A percentile compares a stretch with the other conserved stretches of the same genome.
Conservation (phyloP, 164 flowering plant species). For the Chimonanthus praecox region DNA sequence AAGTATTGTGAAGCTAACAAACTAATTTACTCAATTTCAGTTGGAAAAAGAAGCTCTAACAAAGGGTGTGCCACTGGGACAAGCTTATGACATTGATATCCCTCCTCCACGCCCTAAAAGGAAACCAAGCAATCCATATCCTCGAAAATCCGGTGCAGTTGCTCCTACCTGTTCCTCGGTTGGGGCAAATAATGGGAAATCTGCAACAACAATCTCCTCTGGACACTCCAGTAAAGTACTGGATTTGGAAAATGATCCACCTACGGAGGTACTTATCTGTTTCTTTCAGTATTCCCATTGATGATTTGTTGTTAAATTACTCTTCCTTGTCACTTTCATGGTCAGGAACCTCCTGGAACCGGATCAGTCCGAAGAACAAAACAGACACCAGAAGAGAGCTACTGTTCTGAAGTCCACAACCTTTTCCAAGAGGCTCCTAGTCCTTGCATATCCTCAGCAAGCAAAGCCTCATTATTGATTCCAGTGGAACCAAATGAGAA, state of each 20-base stretch:
- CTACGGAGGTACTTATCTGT: conserved; percentile 40
- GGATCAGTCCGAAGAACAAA: conserved; percentile 23
- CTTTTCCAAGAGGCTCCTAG: conserved; percentile 45
- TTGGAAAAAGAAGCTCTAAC: conserved; percentile 83
- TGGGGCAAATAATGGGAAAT: conserved; percentile 46
- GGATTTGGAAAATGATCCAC: conserved; percentile 53
- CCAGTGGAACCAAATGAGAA: conserved; percentile 24
- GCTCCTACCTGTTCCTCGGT: conserved; percentile 23
- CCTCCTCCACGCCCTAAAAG: conserved; percentile 99
- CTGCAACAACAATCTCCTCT: conserved; percentile 33
- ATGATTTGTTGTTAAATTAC: background rate
- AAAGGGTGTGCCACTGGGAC: conserved; percentile 71
- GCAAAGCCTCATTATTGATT: conserved; percentile 22
- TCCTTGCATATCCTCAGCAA: conserved; percentile 38
- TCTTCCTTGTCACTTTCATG: background rate
- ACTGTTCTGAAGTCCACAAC: conserved; percentile 38
- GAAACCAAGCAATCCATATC: conserved; percentile 94
- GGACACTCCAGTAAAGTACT: conserved; percentile 23
- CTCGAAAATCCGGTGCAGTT: conserved; percentile 54
- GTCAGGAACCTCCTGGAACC: conserved; percentile 43
- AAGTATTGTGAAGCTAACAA: conserved; percentile 10
- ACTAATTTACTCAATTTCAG: conserved; percentile 35
- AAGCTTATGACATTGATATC: conserved; percentile 74
- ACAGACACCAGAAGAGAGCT: conserved; percentile 31
- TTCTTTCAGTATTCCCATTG: background rate